Conservation (phyloP, 306 rosid species). For the Citrullus amarus region DNA sequence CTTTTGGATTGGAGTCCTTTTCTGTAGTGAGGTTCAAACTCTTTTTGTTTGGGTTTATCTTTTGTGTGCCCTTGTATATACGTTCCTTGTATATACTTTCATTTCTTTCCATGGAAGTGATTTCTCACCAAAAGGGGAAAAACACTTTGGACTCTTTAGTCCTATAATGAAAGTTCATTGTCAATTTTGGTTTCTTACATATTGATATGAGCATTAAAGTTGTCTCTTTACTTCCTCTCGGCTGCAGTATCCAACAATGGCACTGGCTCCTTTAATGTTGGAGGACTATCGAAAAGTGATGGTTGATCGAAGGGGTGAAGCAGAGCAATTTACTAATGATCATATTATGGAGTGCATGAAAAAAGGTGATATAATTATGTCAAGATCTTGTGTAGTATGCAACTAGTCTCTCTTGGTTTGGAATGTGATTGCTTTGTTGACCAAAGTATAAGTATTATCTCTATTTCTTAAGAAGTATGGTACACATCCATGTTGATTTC, state of each 20-base stretch:
- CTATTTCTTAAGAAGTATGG: not conserved
- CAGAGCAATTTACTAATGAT: slow-evolving; percentile 61
- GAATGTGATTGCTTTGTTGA: not conserved
- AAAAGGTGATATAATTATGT: slow-evolving; percentile 39
- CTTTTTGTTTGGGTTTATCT: too few relatives aligned
- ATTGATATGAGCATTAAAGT: not conserved
- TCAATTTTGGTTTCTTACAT: not conserved
- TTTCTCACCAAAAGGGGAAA: not conserved
- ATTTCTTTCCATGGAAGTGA: not conserved
- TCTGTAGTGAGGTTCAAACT: too few relatives aligned
- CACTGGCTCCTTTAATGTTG: slow-evolving; percentile 80
- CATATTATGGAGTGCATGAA: slow-evolving; percentile 69
- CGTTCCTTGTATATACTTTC: not conserved
- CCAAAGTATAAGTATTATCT: not conserved
- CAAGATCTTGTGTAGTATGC: not conserved
- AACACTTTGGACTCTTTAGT: not conserved
- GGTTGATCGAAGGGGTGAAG: slow-evolving; percentile 93
- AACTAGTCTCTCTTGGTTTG: not conserved
- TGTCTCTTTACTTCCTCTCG: not conserved
- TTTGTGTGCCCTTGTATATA: not conserved
- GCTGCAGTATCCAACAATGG: slow-evolving; percentile 84
- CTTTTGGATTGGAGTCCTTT: not conserved
- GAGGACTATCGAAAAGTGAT: slow-evolving; percentile 77
- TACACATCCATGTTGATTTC: not conserved
- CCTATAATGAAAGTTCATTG: not conserved